Percentiles rank a stretch among this genome's conserved stretches.
phyloP scores from a whole-genome alignment of 495 filamentous ascomycete species.

The Penicillium atrosanguineum region DNA sequence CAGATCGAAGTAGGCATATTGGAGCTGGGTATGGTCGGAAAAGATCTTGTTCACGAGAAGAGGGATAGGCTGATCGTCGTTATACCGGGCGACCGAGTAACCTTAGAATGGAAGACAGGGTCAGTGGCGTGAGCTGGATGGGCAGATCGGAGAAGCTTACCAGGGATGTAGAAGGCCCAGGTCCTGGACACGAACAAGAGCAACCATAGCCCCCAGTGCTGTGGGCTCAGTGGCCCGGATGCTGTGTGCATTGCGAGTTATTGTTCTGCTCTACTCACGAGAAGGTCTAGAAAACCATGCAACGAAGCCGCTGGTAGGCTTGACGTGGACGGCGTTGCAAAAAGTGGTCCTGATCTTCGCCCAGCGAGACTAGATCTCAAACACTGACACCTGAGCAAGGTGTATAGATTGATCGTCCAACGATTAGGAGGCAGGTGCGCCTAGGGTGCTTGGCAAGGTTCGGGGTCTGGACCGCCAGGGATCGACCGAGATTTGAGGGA shows the following conservation, averaged over 20 bases:
- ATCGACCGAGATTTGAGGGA: background rate
- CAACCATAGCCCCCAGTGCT: constrained; percentile 35
- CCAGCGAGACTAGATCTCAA: constrained; percentile 1
- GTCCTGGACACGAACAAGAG: constrained; percentile 38
- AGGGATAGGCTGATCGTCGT: constrained; percentile 75
- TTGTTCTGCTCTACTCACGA: constrained; percentile 17
- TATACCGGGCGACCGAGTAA: constrained; percentile 78
- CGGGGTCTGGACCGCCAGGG: background rate
- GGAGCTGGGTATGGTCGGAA: constrained; percentile 86
- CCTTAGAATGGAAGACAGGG: constrained; percentile 38
- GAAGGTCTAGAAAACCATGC: constrained; percentile 22
- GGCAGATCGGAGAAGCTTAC: constrained; percentile 39
- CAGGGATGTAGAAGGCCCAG: constrained; percentile 76
- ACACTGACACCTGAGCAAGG: background rate
- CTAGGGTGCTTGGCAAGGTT: background rate
- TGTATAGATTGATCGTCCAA: constrained; percentile 5
- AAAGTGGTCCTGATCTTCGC: constrained; percentile 8
- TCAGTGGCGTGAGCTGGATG: constrained; percentile 15
- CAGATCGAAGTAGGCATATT: constrained; percentile 91
- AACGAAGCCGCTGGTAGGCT: constrained; percentile 4
- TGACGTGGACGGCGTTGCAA: constrained; percentile 1
- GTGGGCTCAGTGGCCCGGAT: constrained; percentile 21
- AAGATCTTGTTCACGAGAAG: constrained; percentile 95
- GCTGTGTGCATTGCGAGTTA: constrained; percentile 30
- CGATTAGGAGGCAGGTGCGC: background rate